Conservation (phyloP, 2,329 filamentous ascomycete species). For the Fusarium sarcochroum region DNA sequence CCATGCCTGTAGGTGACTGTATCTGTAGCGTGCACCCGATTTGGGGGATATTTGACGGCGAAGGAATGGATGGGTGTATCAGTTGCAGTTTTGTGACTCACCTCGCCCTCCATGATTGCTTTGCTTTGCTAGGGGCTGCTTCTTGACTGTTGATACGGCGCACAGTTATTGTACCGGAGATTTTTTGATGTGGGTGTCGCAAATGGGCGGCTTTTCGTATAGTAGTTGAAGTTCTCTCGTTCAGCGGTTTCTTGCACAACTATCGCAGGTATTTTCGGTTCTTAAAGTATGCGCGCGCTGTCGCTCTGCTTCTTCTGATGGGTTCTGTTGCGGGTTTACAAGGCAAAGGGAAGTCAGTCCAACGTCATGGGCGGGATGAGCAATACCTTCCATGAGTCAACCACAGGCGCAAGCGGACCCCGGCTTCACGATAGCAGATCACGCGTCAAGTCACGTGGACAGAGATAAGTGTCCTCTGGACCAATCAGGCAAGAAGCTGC, state of each 20-base stretch:
- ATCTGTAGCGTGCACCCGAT: not conserved
- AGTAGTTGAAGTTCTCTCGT: slow-evolving; percentile 1
- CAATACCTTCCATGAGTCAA: slow-evolving; percentile 38
- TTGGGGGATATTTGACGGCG: not conserved
- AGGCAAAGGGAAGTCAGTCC: slow-evolving; percentile 35
- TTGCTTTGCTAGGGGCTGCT: slow-evolving; percentile 23
- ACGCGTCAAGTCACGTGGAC: slow-evolving; percentile 31
- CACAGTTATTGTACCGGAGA: slow-evolving; percentile 23
- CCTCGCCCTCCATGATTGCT: slow-evolving; percentile 47
- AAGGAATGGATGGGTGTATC: not conserved
- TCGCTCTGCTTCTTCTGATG: slow-evolving; percentile 20
- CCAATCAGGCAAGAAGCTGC: slow-evolving; percentile 39
- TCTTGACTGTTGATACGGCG: slow-evolving; percentile 25
- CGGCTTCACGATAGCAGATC: slow-evolving; percentile 23
- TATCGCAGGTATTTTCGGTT: slow-evolving; percentile 1
- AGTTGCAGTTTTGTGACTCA: slow-evolving; percentile 34
- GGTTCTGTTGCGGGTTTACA: slow-evolving; percentile 39
- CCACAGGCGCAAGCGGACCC: slow-evolving; percentile 23
- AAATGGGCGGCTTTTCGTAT: slow-evolving; percentile 24
- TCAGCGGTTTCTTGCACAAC: slow-evolving; percentile 13
- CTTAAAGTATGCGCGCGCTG: slow-evolving; percentile 12
- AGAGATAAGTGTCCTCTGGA: rapidly evolving
- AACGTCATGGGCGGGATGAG: slow-evolving; percentile 43
- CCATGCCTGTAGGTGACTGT: slow-evolving; percentile 7
- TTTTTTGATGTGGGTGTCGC: slow-evolving; percentile 37